Evolutionary conservation across 139 green algal genomes (phyloP), one percentile per base, ranked within the genome.

Genomic region (Nannochloris sp.): DNA sequence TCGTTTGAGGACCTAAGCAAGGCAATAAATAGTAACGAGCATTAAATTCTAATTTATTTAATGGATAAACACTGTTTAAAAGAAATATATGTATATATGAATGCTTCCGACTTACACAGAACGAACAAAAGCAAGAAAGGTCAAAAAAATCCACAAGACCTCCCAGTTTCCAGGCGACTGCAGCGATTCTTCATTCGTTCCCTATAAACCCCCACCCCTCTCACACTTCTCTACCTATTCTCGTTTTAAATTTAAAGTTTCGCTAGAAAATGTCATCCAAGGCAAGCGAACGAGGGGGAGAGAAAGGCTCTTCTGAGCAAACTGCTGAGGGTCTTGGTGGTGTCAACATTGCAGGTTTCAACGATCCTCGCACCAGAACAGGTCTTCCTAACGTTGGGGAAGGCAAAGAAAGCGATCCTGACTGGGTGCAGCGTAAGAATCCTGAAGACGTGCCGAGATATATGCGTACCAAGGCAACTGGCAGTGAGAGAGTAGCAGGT

Each of bases 1-100:
- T 86, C 73, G 1, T 89, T 95, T 65, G 64, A 83, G 37, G 83
- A 87, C 34, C 53, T 85, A 15, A 54, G 25, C 4, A 42, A 58
- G 3, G 61, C 34, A 6, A 27, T 65, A 15, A 29, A 13, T 6
- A 51, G 19, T 51, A 19, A 51, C 42, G 42, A 19, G 42, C 19
- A 19, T 27, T 19, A 19, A 51, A 19, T 19, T 19, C 19, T 27
- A 51, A 51, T 51, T 51, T 19, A 51, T 51, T 19, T 27, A 51
- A 19, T 19, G 42, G 19, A 51, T 27, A 51, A 51, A 19, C 42
- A n/a, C n/a, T n/a, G n/a, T n/a, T 19, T 19, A 51, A 51, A 51
- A 51, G 42, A 27, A 51, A 51, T 51, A 19, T 27, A 51, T 19
- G 42, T 27, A 27, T 19, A 19, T 51, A 51, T 51, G 19, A 51